Evolutionary conservation across 2,329 filamentous ascomycete genomes (phyloP), one percentile per base, ranked within the genome.

Genomic region (Bertia moriformis): DNA sequence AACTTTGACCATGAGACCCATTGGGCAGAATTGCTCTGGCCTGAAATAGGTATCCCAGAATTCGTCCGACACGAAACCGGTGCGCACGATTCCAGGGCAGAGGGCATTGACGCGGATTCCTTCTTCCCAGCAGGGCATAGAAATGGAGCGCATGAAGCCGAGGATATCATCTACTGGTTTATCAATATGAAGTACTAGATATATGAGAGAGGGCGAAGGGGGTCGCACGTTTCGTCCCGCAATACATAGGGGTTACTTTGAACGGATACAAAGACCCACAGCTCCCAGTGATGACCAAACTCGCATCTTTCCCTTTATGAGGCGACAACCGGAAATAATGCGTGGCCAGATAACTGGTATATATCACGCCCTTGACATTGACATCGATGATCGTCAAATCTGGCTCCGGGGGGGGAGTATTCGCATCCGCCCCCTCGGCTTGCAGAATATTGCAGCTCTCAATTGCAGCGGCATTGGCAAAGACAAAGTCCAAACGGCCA

Each of bases 401-500:
- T 1, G 62, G 58, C 22, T 27, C 22, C 7, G 22, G 22, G 7
- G 22, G 22, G 7, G 22, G 22, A n/a, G n/a, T n/a, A n/a, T n/a
- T n/a, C n/a, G n/a, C n/a, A n/a, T n/a, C n/a, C n/a, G n/a, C n/a
- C n/a, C n/a, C n/a, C n/a, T n/a, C n/a, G n/a, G 38, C 45, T 35
- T 14, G 32, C 32, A 52, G 36, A 52, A 48, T 17, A 15, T 60
- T 61, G 40, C 52, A 46, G n/a, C 53, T 48, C 40, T 65, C 61
- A 4, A 65, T 50, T 17, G 66, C 55, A 1, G 64, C 65, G 1
- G 64, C 64, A 40, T 67, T 68, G 14, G 62, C 64, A 44, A 63
- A 68, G 24, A 67, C 62, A 43, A 67, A 65, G 49, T 67, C 64
- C 14, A 68, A 35, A 2, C 56, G 48, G 13, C 52, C 50, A 10